Conservation (phyloP, 371 early-diverging fungal species). For the Funneliformis caledonium region DNA sequence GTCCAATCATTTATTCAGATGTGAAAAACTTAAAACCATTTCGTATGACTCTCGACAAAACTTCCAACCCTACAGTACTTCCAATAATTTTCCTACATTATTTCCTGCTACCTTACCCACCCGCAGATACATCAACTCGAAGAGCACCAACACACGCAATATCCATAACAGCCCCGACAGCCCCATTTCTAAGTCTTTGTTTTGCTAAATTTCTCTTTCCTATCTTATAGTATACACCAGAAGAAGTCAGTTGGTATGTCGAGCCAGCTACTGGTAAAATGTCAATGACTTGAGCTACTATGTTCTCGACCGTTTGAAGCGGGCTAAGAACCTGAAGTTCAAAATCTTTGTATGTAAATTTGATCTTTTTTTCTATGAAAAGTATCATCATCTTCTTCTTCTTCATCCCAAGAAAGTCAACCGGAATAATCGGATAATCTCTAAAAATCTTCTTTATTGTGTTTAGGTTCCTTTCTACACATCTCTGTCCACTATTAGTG, state of each 20-base stretch:
- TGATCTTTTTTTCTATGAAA: background rate
- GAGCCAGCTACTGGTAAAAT: slow-evolving; percentile 7
- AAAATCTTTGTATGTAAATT: background rate
- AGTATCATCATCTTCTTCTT: background rate
- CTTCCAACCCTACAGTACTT: too few species aligned
- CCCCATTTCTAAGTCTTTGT: background rate
- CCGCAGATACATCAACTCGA: too few species aligned
- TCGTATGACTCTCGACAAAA: too few species aligned
- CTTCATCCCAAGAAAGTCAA: slow-evolving; percentile 22
- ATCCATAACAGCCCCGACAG: too few species aligned
- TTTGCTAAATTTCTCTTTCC: slow-evolving; percentile 3
- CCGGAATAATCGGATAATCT: too few species aligned
- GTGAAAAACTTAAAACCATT: too few species aligned
- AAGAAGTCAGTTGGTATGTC: background rate
- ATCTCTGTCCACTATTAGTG: background rate
- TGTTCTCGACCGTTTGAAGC: background rate
- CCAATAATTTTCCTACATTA: too few species aligned
- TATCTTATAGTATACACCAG: slow-evolving; percentile 7
- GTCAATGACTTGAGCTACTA: background rate
- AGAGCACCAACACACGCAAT: too few species aligned
- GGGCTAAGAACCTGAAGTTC: background rate
- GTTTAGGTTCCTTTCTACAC: background rate
- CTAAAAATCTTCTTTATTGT: slow-evolving; percentile 11
- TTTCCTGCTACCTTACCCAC: too few species aligned
- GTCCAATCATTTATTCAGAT: too few species aligned